Evolutionary conservation across 2,329 filamentous ascomycete genomes (phyloP).

Genomic region (Paramyrothecium sp.): DNA sequence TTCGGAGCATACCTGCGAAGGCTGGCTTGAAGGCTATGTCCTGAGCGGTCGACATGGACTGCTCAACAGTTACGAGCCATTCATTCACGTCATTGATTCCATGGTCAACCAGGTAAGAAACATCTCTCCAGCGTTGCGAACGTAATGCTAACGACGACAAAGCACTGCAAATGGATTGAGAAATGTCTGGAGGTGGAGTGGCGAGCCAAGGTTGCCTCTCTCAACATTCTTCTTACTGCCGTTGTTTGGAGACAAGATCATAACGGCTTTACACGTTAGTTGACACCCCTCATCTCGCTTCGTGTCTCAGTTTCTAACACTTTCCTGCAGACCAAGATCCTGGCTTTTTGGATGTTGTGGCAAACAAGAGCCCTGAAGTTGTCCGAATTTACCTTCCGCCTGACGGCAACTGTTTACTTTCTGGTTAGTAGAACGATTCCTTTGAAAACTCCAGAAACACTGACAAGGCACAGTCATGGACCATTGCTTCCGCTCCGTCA

Average conservation of each 20-base stretch:
- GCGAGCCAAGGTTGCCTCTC: slow-evolving; percentile 69
- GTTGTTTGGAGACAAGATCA: slow-evolving; percentile 83
- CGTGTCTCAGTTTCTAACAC: too few relatives aligned
- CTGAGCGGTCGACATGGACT: slow-evolving; percentile 73
- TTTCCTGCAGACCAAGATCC: slow-evolving; percentile 60
- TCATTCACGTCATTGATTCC: slow-evolving; percentile 79
- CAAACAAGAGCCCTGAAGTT: slow-evolving; percentile 77
- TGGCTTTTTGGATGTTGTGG: slow-evolving; percentile 75
- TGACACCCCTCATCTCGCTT: too few relatives aligned
- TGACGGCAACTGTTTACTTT: slow-evolving; percentile 75
- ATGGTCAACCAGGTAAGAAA: slow-evolving; percentile 72
- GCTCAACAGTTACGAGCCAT: slow-evolving; percentile 80
- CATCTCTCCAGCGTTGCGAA: not conserved
- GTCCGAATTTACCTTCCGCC: slow-evolving; percentile 80
- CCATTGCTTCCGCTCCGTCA: slow-evolving; percentile 70
- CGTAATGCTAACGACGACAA: slow-evolving; percentile 6
- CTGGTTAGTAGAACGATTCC: slow-evolving; percentile 28
- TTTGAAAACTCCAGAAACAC: not conserved
- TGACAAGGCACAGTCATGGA: slow-evolving; percentile 54
- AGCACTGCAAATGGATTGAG: slow-evolving; percentile 82
- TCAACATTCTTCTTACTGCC: slow-evolving; percentile 77
- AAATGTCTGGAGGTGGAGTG: slow-evolving; percentile 79
- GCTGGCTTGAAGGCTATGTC: slow-evolving; percentile 78
- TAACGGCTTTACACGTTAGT: slow-evolving; percentile 69
- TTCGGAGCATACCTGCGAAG: slow-evolving; percentile 78